Evolutionary conservation across 2,329 filamentous ascomycete species (phyloP).

Genomic region (Fusarium marasasianum): DNA sequence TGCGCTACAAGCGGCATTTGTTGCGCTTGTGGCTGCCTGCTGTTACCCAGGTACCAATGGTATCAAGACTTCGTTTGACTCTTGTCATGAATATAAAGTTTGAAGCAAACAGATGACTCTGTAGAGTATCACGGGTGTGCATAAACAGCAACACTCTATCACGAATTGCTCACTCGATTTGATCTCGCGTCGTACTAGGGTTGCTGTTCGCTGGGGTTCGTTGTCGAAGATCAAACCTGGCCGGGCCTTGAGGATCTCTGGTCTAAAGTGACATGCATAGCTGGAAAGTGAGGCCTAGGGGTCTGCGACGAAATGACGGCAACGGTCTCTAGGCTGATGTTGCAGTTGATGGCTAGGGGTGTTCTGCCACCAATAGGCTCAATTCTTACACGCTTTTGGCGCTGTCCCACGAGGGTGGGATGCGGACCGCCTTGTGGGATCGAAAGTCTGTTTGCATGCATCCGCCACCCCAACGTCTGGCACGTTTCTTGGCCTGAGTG

Average conservation of each 20-base stretch:
- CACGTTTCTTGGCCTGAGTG: not conserved
- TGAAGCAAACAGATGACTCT: not conserved
- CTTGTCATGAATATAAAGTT: not conserved
- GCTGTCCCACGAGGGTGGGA: conserved; percentile 6
- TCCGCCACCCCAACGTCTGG: conserved; percentile 13
- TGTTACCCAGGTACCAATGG: not conserved
- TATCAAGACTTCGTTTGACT: not conserved
- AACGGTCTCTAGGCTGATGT: conserved; percentile 2
- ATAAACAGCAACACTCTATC: not conserved
- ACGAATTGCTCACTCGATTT: not conserved
- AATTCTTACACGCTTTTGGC: not conserved
- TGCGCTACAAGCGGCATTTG: not conserved
- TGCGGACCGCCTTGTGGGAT: conserved; percentile 12
- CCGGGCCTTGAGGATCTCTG: not conserved
- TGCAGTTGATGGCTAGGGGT: not conserved
- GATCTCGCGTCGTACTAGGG: not conserved
- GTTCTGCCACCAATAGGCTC: conserved; percentile 5
- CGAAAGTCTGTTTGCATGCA: conserved; percentile 30
- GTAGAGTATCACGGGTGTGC: not conserved
- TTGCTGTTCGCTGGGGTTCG: not conserved
- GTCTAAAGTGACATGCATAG: conserved; percentile 32
- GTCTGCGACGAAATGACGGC: conserved; percentile 18
- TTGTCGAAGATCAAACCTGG: not conserved
- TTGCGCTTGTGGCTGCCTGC: not conserved
- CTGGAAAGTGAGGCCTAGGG: not conserved